phyloP scores from a whole-genome alignment of 2,329 filamentous ascomycete species.

The Verticillium albo-atrum region DNA sequence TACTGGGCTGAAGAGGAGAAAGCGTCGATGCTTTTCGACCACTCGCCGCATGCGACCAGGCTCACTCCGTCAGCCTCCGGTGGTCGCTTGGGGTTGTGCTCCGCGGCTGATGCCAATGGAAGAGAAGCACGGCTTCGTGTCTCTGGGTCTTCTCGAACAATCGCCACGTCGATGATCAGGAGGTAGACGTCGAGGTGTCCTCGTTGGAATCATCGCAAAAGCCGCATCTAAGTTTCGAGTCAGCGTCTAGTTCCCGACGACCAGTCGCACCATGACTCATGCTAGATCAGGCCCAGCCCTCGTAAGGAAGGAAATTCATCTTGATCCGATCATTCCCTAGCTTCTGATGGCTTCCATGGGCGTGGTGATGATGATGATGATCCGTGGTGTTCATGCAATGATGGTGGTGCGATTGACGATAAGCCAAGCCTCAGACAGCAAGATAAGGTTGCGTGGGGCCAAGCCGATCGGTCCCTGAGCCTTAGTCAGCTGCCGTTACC shows the following conservation, averaged over 20 bases:
- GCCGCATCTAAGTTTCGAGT: not conserved
- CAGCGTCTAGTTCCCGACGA: not conserved
- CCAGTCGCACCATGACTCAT: not conserved
- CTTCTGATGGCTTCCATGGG: not conserved
- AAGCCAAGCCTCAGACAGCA: not conserved
- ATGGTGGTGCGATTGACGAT: not conserved
- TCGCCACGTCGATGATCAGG: not conserved
- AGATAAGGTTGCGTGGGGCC: slow-evolving; percentile 3
- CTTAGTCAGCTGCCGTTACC: not conserved
- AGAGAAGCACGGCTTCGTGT: not conserved
- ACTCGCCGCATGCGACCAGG: not conserved
- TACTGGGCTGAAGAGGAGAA: not conserved
- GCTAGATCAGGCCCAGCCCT: not conserved
- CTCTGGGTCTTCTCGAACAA: not conserved
- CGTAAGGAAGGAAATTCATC: not conserved
- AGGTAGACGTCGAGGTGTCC: not conserved
- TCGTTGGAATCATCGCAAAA: not conserved
- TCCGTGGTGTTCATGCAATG: not conserved
- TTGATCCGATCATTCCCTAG: not conserved
- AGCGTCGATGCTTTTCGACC: not conserved
- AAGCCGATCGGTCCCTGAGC: not conserved
- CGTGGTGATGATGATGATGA: not conserved
- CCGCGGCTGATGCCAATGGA: not conserved
- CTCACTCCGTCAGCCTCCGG: not conserved
- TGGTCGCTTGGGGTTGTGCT: not conserved